Evolutionary conservation across 192 early-diverging fungal species (phyloP), one percentile per base, ranked within the genome.

Genomic region (Neocallimastix lanati): DNA sequence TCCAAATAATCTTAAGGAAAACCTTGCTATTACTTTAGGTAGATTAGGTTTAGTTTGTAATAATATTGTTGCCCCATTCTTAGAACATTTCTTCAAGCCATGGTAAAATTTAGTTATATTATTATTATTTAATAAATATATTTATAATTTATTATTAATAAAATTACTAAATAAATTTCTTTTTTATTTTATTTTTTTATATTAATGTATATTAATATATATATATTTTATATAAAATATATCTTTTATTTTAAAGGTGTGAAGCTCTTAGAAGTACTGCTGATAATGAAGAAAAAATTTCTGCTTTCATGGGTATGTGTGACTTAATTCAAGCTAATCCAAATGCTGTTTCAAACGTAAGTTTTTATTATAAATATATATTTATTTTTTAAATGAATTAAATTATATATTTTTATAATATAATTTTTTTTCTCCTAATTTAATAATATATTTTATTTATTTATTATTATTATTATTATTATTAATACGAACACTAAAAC

Each of bases 21-120:
- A 99, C 83, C 93, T 95, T 2, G 96, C 96, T 33, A 98, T 99
- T 82, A 97, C 96, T 18, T 91, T 98, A 78, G 98, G 98, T n/a
- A 91, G 98, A 58, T 84, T 99, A 38, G 98, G 96, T n/a, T 84
- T 91, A 12, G 94, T 94, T 5, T 93, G 91, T 83, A 95, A 96
- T 18, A 82, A 86, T 29, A 78, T 91, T 28, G 93, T 98, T 29
- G 95, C 96, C 78, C 93, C 94, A 77, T 92, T 94, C 78, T 87
- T 99, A 18, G 90, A 92, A 77, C 80, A 85, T 5, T 98, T 98
- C 88, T 88, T 93, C 12, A 86, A 93, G 80, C 87, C 88, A 35
- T 98, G 96, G 96, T 96, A 91, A 78, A 81, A n/a, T n/a, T n/a
- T n/a, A n/a, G n/a, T n/a, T n/a, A n/a, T n/a, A n/a, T n/a, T n/a